phyloP scores from a whole-genome alignment of 257 asterid species.

The Solanum pimpinellifolium region DNA sequence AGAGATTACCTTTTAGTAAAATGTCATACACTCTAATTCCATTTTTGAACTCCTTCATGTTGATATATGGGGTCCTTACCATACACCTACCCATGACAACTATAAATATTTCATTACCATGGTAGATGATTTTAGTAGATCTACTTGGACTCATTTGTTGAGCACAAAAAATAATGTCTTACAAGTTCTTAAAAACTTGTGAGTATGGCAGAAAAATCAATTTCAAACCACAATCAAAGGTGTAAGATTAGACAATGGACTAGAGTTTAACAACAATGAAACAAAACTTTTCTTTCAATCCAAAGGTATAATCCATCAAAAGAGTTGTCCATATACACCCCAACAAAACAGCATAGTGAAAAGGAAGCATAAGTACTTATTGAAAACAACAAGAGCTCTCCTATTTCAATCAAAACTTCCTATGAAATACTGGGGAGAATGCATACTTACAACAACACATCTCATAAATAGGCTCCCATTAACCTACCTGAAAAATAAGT shows the following conservation, averaged over 20 bases:
- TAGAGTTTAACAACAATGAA: neutral
- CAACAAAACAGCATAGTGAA: neutral
- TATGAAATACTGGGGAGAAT: no score
- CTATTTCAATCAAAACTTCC: no score
- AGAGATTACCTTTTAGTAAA: no score
- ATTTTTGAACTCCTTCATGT: neutral
- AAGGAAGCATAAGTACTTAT: no score
- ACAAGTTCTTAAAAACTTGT: neutral
- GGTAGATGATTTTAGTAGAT: neutral
- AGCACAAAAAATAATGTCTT: neutral
- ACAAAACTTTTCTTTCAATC: rapidly evolving
- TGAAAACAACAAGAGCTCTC: no score
- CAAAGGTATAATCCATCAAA: neutral
- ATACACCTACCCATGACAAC: neutral
- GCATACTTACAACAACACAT: neutral
- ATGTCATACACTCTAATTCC: no score
- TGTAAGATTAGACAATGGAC: neutral
- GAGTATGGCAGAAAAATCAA: neutral
- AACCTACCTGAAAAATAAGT: neutral
- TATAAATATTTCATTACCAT: neutral
- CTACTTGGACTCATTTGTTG: no score
- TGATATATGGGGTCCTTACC: neutral
- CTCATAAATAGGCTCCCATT: neutral
- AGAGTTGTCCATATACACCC: neutral
- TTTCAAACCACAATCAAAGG: neutral